Evolutionary conservation across 2,329 filamentous ascomycete genomes (phyloP), one percentile per base, ranked within the genome.

Genomic region (Macrophomina pseudophaseolina): DNA sequence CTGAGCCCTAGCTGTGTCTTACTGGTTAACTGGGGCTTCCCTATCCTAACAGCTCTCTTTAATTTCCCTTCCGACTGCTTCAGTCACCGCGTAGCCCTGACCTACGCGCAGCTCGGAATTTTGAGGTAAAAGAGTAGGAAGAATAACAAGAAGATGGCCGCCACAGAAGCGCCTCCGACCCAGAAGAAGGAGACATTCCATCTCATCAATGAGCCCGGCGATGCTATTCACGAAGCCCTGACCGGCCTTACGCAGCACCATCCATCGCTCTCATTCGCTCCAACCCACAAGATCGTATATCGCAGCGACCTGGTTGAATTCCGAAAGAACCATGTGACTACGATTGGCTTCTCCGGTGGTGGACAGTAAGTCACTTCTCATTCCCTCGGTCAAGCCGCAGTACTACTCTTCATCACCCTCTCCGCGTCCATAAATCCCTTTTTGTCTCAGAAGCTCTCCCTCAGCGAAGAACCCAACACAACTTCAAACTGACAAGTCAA

Each of bases 211-310:
- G 70, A 73, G 53, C 75, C 74, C 30, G 53, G 69, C 49, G 72
- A 76, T 54, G 72, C 75, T 30, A 77, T 79, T 66, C 74, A 74
- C 67, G 76, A 79, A 64, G 76, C 76, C 58, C 68, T 75, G 9
- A 72, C 70, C 38, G 76, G 76, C 64, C 71, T 78, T 11, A 77
- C 74, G 18, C 69, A 74, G 66, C 74, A 77, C 66, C 72, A 78
- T 33, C 74, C 76, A 12, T 66, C 70, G 42, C 72, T 78, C 48
- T 75, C 72, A 62, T 77, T 75, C 69, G 71, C 74, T 49, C 42
- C 70, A n/a, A 71, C 72, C 56, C 76, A 77, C 74, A 79, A 79
- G 65, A 74, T 76, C 66, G 40, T 78, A 64, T 76, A 77, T 69
- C 74, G 76, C 59, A 71, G 69, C 65, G 76, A 78, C 68, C 71